phyloP scores from a whole-genome alignment of 768 basidiomycete species.

The Tremella yokohamensis region DNA sequence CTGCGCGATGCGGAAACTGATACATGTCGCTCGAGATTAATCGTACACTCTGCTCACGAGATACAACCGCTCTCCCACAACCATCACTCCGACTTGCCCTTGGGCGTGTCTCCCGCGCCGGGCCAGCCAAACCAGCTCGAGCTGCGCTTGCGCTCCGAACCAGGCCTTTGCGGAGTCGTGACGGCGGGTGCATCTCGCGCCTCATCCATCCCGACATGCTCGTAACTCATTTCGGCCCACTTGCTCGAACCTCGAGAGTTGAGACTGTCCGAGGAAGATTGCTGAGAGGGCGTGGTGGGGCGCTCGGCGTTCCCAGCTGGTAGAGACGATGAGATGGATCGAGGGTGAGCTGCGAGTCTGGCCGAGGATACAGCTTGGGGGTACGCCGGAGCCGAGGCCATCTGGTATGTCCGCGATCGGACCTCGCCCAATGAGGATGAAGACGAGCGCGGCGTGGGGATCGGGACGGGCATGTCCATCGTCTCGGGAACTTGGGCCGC shows the following conservation, averaged over 20 bases:
- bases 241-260: conserved; percentile 8
- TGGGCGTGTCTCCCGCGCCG: conserved; percentile 8
- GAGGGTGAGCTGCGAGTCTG: background rate
- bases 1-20: too few relatives aligned
- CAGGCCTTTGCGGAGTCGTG: background rate
- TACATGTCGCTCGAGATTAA: background rate
- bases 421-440: conserved; percentile 11
- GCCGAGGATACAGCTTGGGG: background rate
- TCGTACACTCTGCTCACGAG: too few relatives aligned
- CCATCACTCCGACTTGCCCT: conserved; percentile 15
- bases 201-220: conserved; percentile 41
- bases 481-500: conserved; percentile 21
- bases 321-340: conserved; percentile 7
- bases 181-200: conserved; percentile 13
- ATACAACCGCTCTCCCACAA: too few relatives aligned
- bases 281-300: conserved; percentile 4
- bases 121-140: conserved; percentile 44
- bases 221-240: conserved; percentile 35
- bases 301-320: background rate
- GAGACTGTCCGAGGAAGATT: conserved; percentile 1
- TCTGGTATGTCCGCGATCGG: conserved; percentile 26
- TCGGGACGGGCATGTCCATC: conserved; percentile 41
- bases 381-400: conserved; percentile 10
- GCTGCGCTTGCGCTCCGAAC: conserved; percentile 19
- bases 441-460: conserved; percentile 22